Evolutionary conservation across 2,329 filamentous ascomycete species (phyloP).

Genomic region (Onygenales sp.): DNA sequence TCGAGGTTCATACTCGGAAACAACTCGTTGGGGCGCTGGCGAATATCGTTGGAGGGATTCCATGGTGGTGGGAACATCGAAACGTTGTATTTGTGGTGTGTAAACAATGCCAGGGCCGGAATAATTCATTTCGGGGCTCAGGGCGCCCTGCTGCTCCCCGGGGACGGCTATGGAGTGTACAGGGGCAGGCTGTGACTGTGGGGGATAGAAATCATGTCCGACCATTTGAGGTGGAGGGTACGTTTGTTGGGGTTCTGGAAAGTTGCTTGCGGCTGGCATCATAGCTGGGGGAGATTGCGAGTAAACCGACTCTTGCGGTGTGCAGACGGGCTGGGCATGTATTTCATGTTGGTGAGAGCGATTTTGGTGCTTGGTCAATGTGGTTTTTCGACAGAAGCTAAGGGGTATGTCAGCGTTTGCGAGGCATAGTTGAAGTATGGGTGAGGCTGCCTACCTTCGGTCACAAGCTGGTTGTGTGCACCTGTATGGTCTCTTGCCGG

Average conservation of each 20-base stretch:
- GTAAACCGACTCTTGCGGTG: constrained; percentile 8
- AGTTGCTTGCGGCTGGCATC: not conserved
- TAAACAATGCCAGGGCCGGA: constrained; percentile 6
- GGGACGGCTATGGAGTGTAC: constrained; percentile 8
- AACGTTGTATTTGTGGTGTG: constrained; percentile 8
- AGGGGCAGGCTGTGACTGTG: constrained; percentile 7
- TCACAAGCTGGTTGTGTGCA: constrained; percentile 14
- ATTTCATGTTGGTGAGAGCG: constrained; percentile 13
- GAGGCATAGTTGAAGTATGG: not conserved
- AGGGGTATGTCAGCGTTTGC: not conserved
- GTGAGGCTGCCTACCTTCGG: constrained; percentile 10
- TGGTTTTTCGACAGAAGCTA: constrained; percentile 16
- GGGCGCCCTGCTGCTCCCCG: constrained; percentile 1
- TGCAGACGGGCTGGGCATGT: constrained; percentile 3
- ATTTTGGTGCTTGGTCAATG: constrained; percentile 14
- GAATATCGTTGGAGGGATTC: constrained; percentile 6
- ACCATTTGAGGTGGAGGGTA: constrained; percentile 4
- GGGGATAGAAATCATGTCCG: constrained; percentile 7
- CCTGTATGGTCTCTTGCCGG: constrained; percentile 14
- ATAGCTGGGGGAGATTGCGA: constrained; percentile 5
- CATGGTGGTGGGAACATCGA: constrained; percentile 6
- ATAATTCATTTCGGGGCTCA: constrained; percentile 10
- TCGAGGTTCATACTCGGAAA: constrained; percentile 5
- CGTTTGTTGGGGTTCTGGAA: not conserved
- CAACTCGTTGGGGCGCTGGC: not conserved